Conservation (phyloP, 163 green algal genomes). For the Scenedesmus sp. region DNA sequence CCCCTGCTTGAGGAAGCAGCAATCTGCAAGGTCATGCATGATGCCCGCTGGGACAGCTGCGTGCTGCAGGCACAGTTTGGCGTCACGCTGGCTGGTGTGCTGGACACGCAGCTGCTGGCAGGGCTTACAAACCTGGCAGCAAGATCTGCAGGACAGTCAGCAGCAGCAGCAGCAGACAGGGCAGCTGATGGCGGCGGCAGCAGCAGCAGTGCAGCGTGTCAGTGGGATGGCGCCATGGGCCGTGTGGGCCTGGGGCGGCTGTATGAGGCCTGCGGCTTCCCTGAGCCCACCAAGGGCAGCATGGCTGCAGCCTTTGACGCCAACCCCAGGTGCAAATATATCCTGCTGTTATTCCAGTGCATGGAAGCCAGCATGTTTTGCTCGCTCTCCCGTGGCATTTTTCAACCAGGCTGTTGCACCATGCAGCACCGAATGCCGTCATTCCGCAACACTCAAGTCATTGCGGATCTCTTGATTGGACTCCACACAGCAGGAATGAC, state of each 20-base stretch:
- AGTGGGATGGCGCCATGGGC: neutral
- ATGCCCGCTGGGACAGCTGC: neutral
- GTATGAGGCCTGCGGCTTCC: neutral
- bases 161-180: conserved; percentile 8
- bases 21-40: neutral
- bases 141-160: neutral
- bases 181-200: neutral
- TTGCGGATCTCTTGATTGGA: too few relatives aligned
- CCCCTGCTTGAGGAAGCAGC: neutral
- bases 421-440: too few relatives aligned
- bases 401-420: too few relatives aligned
- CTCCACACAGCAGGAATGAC: too few relatives aligned
- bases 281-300: neutral
- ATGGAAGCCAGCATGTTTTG: too few relatives aligned
- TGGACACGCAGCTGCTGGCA: conserved; percentile 43
- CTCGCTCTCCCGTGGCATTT: too few relatives aligned
- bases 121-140: neutral
- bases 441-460: too few relatives aligned
- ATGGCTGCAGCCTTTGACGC: neutral
- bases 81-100: neutral
- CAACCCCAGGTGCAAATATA: neutral
- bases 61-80: conserved; percentile 18
- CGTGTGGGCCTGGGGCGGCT: neutral
- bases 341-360: too few relatives aligned
- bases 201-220: neutral